Evolutionary conservation across 2,329 filamentous ascomycete genomes (phyloP).

Genomic region (Diaporthe capsici): DNA sequence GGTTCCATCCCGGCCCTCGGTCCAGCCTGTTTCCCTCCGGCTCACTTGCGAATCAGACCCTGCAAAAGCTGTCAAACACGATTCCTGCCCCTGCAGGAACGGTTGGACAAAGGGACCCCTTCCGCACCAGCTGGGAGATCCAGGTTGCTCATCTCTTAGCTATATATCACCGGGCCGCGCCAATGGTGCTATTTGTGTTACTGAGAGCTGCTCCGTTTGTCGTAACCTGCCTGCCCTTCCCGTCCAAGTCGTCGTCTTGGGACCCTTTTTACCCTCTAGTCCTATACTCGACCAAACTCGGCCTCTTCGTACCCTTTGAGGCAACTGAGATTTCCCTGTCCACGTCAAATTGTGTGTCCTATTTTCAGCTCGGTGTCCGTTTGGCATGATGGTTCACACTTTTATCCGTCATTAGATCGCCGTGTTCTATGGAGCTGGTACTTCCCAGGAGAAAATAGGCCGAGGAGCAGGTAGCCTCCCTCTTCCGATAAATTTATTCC

Average conservation of each 20-base stretch:
- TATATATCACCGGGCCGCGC: constrained; percentile 35
- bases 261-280: not conserved
- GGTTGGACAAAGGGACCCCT: constrained; percentile 32
- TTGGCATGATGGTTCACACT: constrained; percentile 24
- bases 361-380: not conserved
- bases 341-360: not conserved
- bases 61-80: constrained; percentile 35
- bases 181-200: constrained; percentile 34
- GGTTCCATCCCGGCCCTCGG: constrained; percentile 23
- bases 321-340: constrained; percentile 12
- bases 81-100: constrained; percentile 35
- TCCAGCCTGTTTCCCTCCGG: constrained; percentile 21
- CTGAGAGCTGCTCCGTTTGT: constrained; percentile 30
- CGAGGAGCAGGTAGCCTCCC: not conserved
- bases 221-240: constrained; percentile 10
- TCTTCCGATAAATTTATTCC: not conserved
- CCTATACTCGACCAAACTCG: constrained; percentile 12
- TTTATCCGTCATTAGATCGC: constrained; percentile 3
- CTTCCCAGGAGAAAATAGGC: not conserved
- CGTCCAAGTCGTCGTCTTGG: constrained; percentile 9
- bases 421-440: constrained; percentile 9
- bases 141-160: constrained; percentile 13
- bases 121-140: constrained; percentile 12
- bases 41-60: constrained; percentile 29
- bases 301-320: not conserved